Percentiles rank a stretch among this genome's conserved stretches.
Evolutionary conservation across 495 filamentous ascomycete species (phyloP).

Genomic region (Neurospora sp.): DNA sequence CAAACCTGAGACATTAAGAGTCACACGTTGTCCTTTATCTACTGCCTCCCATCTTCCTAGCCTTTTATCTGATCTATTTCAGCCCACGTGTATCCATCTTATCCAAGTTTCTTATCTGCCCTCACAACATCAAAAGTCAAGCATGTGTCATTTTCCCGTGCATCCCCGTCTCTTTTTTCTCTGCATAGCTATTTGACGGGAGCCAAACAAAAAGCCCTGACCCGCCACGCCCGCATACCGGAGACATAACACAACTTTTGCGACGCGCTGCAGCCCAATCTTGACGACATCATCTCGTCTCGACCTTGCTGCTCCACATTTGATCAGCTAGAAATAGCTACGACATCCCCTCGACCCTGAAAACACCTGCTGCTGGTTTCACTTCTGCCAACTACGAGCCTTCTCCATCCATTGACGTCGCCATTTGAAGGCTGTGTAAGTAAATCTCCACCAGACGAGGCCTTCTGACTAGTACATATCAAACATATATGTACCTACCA

Average conservation of each 20-base stretch:
- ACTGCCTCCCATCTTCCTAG: background rate
- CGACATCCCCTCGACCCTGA: background rate
- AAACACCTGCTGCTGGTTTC: background rate
- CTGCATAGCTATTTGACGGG: background rate
- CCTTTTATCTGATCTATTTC: background rate
- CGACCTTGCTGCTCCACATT: background rate
- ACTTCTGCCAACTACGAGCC: background rate
- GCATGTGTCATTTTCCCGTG: background rate
- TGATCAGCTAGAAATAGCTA: background rate
- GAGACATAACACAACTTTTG: background rate
- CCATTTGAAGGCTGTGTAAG: background rate
- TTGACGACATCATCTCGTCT: background rate
- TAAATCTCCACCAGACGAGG: background rate
- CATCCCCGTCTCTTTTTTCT: background rate
- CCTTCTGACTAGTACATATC: background rate
- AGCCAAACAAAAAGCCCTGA: background rate
- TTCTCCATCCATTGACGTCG: background rate
- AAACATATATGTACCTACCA: background rate
- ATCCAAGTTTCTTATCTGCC: background rate
- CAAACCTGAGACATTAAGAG: background rate
- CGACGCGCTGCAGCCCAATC: background rate
- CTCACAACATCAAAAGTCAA: background rate
- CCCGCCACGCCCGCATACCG: background rate
- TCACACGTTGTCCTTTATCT: background rate
- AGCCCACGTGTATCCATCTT: background rate